Evolutionary conservation across 305 asterid species (phyloP).

Genomic region (Galium porrigens): DNA sequence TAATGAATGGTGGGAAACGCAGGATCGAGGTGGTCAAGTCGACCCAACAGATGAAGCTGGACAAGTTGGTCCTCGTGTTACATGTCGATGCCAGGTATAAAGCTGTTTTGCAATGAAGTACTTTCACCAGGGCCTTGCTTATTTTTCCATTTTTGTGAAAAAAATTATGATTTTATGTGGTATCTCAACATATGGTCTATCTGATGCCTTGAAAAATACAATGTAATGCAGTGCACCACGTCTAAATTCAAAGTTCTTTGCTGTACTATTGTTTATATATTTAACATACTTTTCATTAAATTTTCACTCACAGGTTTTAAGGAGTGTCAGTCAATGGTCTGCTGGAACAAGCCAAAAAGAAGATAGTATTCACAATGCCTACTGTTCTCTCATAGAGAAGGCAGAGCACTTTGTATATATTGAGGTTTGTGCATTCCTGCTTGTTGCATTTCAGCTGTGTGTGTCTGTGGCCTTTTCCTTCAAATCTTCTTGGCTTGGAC

Average conservation of each 20-base stretch:
- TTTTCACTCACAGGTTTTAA: slow-evolving; percentile 39
- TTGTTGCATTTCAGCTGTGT: background rate
- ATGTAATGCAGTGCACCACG: background rate
- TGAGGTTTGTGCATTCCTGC: slow-evolving; percentile 36
- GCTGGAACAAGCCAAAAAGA: slow-evolving; percentile 91
- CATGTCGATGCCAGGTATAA: slow-evolving; percentile 68
- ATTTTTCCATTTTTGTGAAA: background rate
- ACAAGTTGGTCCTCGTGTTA: slow-evolving; percentile 59
- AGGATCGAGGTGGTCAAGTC: slow-evolving; percentile 33
- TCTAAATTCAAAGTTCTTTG: background rate
- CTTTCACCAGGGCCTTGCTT: slow-evolving; percentile 6
- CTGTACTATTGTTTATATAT: background rate
- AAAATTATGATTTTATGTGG: background rate
- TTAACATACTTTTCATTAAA: slow-evolving; percentile 3
- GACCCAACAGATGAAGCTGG: slow-evolving; percentile 36
- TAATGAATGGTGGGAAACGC: slow-evolving; percentile 39
- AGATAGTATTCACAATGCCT: slow-evolving; percentile 91
- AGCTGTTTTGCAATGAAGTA: background rate
- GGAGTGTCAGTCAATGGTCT: slow-evolving; percentile 98
- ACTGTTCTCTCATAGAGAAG: slow-evolving; percentile 72
- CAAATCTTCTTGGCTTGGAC: background rate
- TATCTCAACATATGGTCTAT: too few species aligned
- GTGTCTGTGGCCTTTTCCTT: slow-evolving; percentile 11
- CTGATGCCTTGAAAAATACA: too few species aligned
- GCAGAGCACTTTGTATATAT: slow-evolving; percentile 78